These are phyloP conservation scores for Fennellomyces sp. DNA, from an alignment of 371 early-diverging fungal species.

Conservation along the genomic window DNA sequence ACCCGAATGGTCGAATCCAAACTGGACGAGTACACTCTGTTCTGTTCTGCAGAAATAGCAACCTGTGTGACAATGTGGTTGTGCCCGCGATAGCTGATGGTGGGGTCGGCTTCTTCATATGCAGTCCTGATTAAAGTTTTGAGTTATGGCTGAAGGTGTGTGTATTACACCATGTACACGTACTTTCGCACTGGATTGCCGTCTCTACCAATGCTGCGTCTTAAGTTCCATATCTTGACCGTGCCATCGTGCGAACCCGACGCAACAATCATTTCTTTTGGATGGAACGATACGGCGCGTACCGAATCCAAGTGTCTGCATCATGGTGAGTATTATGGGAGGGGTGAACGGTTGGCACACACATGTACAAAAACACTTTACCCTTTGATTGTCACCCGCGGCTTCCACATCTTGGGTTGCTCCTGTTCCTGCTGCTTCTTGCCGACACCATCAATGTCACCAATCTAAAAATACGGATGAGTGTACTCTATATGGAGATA, in stretches of 20 bases:
- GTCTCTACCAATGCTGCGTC: conserved; percentile 39
- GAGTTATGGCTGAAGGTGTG: not conserved
- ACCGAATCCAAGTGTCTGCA: conserved; percentile 85
- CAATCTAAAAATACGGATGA: conserved; percentile 1
- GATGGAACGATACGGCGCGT: conserved; percentile 73
- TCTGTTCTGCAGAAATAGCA: conserved; percentile 63
- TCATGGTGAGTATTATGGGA: not conserved
- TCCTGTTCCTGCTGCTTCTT: conserved; percentile 7
- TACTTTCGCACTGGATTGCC: conserved; percentile 43
- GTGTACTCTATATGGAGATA: too few species aligned
- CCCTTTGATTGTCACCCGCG: conserved; percentile 64
- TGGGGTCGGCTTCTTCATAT: conserved; percentile 69
- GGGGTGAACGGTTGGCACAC: too few species aligned
- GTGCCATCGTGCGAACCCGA: conserved; percentile 88
- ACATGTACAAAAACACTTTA: conserved; percentile 14
- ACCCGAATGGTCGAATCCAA: conserved; percentile 75
- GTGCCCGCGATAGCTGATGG: conserved; percentile 85
- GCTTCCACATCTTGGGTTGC: conserved; percentile 61
- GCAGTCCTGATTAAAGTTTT: conserved; percentile 1
- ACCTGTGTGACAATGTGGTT: conserved; percentile 69
- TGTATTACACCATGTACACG: conserved; percentile 2
- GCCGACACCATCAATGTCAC: conserved; percentile 24
- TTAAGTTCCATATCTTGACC: conserved; percentile 77
- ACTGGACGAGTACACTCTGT: conserved; percentile 72
- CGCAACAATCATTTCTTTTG: conserved; percentile 59